phyloP scores from a whole-genome alignment of 495 filamentous ascomycete species.

The Annulohypoxylon maeteangense region DNA sequence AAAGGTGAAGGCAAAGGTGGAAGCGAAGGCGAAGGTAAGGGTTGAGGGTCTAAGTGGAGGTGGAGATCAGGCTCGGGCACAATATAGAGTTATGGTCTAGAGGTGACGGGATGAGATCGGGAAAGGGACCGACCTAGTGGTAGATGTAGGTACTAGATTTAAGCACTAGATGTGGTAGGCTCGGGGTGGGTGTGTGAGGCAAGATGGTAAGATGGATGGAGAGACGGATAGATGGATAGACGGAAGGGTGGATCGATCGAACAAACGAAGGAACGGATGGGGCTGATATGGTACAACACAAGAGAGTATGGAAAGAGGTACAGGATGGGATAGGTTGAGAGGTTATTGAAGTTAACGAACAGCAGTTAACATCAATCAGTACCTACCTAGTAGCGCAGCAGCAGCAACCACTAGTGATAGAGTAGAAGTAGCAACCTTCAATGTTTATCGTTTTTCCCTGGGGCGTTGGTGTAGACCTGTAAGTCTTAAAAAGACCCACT shows the following conservation, averaged over 20 bases:
- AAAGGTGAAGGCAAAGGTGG: too few species aligned
- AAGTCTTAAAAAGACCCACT: conserved; percentile 26
- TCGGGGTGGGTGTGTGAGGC: background rate
- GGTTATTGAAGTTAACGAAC: background rate
- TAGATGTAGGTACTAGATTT: background rate
- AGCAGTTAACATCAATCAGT: background rate
- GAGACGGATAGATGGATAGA: background rate
- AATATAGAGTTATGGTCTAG: conserved; percentile 9
- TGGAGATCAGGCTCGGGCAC: background rate
- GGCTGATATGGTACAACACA: conserved; percentile 6
- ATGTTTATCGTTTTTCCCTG: background rate
- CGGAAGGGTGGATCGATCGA: conserved; percentile 13
- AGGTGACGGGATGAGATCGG: conserved; percentile 18
- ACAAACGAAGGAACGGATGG: background rate
- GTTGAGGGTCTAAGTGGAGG: too few species aligned
- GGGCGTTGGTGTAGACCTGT: conserved; percentile 20
- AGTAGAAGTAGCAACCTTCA: background rate
- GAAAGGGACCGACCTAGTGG: conserved; percentile 4
- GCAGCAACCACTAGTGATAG: background rate
- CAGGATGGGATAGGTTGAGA: background rate
- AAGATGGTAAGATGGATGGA: background rate
- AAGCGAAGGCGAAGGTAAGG: too few species aligned
- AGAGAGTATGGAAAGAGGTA: background rate
- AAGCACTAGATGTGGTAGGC: background rate
- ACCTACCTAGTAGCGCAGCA: background rate